Evolutionary conservation across 1,284 basidiomycete species (phyloP).

Genomic region (Athelia psychrophila): DNA sequence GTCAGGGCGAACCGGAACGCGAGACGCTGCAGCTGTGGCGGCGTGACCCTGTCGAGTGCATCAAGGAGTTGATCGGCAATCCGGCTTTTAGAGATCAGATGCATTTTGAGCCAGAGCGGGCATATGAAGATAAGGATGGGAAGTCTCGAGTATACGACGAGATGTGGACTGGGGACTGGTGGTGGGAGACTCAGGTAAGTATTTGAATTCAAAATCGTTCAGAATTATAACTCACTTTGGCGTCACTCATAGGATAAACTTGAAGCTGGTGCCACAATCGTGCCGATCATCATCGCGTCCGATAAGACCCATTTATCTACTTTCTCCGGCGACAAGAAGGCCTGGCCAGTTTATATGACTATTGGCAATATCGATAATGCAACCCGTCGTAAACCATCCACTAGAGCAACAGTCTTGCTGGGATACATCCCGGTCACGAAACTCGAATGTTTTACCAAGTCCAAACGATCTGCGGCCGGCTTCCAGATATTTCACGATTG

Average conservation of each 20-base stretch:
- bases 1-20: neutral
- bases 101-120: conserved; percentile 11
- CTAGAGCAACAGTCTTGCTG: conserved; percentile 9
- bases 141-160: conserved; percentile 15
- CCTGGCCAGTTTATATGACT: conserved; percentile 30
- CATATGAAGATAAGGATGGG: conserved; percentile 13
- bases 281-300: conserved; percentile 33
- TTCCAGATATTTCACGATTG: conserved; percentile 15
- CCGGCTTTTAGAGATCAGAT: conserved; percentile 18
- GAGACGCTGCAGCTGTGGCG: conserved; percentile 18
- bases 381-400: conserved; percentile 1
- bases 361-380: conserved; percentile 18
- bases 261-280: conserved; percentile 25
- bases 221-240: neutral
- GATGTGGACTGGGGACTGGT: conserved; percentile 24
- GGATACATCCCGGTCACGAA: conserved; percentile 11
- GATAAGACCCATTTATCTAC: conserved; percentile 36
- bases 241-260: conserved; percentile 26
- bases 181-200: conserved; percentile 21
- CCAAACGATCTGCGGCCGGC: conserved; percentile 16
- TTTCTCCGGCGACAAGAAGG: conserved; percentile 32
- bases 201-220: neutral
- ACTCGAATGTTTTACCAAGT: neutral
- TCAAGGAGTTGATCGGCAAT: conserved; percentile 23
- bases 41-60: conserved; percentile 22